These are phyloP conservation scores for Agrostemma githago DNA, from an alignment of 148 eudicot genomes.

Conservation along the genomic window DNA sequence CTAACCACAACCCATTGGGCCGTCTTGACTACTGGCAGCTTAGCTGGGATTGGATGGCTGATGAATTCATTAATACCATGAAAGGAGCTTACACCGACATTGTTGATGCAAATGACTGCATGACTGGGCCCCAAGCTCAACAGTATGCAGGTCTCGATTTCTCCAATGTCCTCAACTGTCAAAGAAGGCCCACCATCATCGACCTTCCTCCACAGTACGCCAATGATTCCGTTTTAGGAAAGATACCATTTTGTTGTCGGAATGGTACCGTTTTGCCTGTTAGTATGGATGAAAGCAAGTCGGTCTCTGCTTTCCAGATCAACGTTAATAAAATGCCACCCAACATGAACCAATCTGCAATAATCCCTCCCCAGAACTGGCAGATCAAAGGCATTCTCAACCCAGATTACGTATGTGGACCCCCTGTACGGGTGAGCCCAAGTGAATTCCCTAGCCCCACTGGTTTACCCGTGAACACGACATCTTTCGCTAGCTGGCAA, in stretches of 20 bases:
- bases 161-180: constrained; percentile 53
- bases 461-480: constrained; percentile 28
- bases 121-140: constrained; percentile 44
- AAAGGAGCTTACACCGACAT: constrained; percentile 58
- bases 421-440: constrained; percentile 62
- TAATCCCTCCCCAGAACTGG: constrained; percentile 65
- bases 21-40: constrained; percentile 71
- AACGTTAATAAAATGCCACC: constrained; percentile 74
- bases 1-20: constrained; percentile 58
- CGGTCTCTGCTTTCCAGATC: constrained; percentile 49
- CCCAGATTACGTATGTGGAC: constrained; percentile 62
- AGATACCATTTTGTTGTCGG: constrained; percentile 55
- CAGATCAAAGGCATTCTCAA: constrained; percentile 49
- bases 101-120: constrained; percentile 46
- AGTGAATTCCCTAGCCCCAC: constrained; percentile 48
- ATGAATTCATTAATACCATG: constrained; percentile 55
- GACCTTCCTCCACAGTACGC: constrained; percentile 58
- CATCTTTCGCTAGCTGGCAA: constrained; percentile 48
- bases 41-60: constrained; percentile 72
- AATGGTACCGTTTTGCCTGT: constrained; percentile 70
- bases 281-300: constrained; percentile 53
- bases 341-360: constrained; percentile 41
- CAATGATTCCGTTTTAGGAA: constrained; percentile 47
- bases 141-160: constrained; percentile 45
- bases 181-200: constrained; percentile 50